These are phyloP conservation scores for Calonectria hawksworthii DNA, from an alignment of 2,329 filamentous ascomycete species.

Conservation along the genomic window DNA sequence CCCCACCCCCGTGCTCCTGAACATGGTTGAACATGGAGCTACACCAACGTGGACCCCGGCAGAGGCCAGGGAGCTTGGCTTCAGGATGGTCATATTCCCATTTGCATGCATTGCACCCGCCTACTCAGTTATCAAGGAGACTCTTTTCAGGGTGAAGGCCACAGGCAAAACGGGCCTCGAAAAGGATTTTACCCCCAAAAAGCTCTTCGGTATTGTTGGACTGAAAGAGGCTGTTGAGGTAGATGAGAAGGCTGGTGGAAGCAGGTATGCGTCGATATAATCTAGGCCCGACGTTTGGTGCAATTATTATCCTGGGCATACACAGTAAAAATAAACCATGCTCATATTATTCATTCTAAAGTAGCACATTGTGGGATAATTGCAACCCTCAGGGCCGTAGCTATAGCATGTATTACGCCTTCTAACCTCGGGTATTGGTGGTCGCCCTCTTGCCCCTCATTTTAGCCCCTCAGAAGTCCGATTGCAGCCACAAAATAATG, in stretches of 20 bases:
- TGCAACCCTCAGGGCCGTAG: neutral
- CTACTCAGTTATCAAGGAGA: neutral
- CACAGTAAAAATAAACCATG: neutral
- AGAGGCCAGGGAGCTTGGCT: neutral
- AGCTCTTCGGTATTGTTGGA: neutral
- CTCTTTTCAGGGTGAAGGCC: neutral
- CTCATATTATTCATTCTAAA: neutral
- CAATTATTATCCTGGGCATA: neutral
- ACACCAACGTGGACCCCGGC: neutral
- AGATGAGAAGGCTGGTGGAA: neutral
- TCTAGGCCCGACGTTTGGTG: neutral
- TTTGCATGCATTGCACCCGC: neutral
- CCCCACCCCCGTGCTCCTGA: neutral
- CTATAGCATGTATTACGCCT: neutral
- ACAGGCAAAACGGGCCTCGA: neutral
- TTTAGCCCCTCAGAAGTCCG: neutral
- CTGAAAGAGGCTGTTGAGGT: neutral
- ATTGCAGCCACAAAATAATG: neutral
- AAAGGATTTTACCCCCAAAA: neutral
- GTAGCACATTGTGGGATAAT: neutral
- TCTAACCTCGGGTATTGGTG: neutral
- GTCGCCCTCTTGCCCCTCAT: neutral
- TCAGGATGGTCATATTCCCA: neutral
- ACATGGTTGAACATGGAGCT: constrained; percentile 1
- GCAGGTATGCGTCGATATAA: neutral